Evolutionary conservation across 768 basidiomycete species (phyloP), one percentile per base, ranked within the genome.

Genomic region (Trametes cinnabarina): DNA sequence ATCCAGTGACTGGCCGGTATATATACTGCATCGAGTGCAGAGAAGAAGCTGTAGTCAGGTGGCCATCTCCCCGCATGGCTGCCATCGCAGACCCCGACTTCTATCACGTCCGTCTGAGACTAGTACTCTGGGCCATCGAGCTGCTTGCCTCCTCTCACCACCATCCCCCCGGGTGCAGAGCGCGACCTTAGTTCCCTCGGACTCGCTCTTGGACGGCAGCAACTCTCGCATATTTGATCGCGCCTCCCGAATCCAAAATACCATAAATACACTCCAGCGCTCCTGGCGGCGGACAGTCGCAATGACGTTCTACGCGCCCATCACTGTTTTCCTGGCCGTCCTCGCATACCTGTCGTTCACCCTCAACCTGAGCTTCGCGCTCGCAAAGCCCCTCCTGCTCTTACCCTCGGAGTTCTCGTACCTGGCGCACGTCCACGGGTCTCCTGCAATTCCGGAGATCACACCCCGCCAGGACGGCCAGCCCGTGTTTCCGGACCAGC

Each of bases 401-500:
- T 20, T 58, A 1, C 58, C 51, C 9, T 43, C 51, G 17, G 46
- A 54, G 30, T 20, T 53, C 11, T 23, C 28, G 5, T 23, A 34
- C 7, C 11, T 47, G 3, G 40, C n/a, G 26, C 25, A 22, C 12
- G 6, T 28, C 7, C 19, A 14, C 20, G 34, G 12, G n/a, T 41
- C 34, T 22, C 34, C 37, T 19, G 35, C 30, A 12, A 12, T 56
- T 1, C 5, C 55, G 6, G 25, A 30, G 17, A 12, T 41, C 10
- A 44, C 44, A 11, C 53, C 60, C 19, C 52, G 61, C 10, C 58
- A 57, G 28, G 58, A 76, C 11, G 41, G 37, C 20, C 43, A 53
- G 51, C 82, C 82, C 30, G 69, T 65, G 57, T 87, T 86, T 68
- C 84, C 84, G 8, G 71, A 76, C 62, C 66, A 73, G 12, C 82